Conservation (phyloP, 1,284 basidiomycete genomes). For the Cutaneotrichosporon cyanovorans region DNA sequence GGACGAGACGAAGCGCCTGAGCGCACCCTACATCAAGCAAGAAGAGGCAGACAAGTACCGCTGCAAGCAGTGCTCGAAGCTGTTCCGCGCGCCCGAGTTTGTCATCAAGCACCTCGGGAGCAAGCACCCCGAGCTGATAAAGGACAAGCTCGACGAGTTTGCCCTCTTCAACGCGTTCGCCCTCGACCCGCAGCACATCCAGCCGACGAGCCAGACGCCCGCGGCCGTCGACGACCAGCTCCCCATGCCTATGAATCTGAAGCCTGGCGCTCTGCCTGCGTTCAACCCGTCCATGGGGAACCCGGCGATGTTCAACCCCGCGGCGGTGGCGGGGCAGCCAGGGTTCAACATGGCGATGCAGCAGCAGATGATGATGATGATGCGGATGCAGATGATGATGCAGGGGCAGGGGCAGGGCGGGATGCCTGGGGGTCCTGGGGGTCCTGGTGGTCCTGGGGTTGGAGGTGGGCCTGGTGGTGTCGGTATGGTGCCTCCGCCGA, state of each 20-base stretch:
- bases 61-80: slow-evolving; percentile 86
- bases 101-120: slow-evolving; percentile 89
- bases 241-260: too few species aligned
- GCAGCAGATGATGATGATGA: slow-evolving; percentile 47
- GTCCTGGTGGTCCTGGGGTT: slow-evolving; percentile 47
- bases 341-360: slow-evolving; percentile 37
- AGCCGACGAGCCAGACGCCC: slow-evolving; percentile 51
- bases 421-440: slow-evolving; percentile 8
- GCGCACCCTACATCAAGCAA: slow-evolving; percentile 74
- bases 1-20: slow-evolving; percentile 70
- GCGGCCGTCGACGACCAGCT: slow-evolving; percentile 43
- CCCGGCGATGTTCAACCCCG: slow-evolving; percentile 17
- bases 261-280: slow-evolving; percentile 12
- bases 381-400: slow-evolving; percentile 46
- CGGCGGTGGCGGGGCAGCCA: slow-evolving; percentile 11
- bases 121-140: slow-evolving; percentile 72
- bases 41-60: slow-evolving; percentile 92
- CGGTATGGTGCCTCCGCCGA: slow-evolving; percentile 1
- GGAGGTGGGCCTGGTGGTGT: slow-evolving; percentile 40
- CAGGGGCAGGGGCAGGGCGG: slow-evolving; percentile 11
- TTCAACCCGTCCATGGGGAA: slow-evolving; percentile 24
- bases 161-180: slow-evolving; percentile 88
- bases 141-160: slow-evolving; percentile 41
- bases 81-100: slow-evolving; percentile 91
- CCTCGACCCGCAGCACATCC: slow-evolving; percentile 82